phyloP scores from a whole-genome alignment of 768 basidiomycete species.

The Tulasnella calospora region DNA sequence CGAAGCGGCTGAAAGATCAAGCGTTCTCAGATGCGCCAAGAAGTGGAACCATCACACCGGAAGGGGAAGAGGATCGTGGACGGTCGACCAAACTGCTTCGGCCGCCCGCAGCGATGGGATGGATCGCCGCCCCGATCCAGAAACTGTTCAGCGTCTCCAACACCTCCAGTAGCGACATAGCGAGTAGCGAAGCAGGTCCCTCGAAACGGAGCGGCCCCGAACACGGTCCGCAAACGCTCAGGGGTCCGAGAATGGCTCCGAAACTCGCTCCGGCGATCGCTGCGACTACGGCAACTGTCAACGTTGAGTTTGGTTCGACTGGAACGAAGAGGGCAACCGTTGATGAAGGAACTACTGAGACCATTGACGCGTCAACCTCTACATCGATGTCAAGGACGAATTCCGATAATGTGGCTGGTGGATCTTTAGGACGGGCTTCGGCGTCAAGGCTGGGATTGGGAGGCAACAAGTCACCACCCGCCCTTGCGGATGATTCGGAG shows the following conservation, averaged over 20 bases:
- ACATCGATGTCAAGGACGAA: neutral
- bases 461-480: neutral
- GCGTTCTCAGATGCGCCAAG: slow-evolving; percentile 35
- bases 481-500: neutral
- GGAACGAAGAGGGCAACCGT: slow-evolving; percentile 47
- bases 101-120: slow-evolving; percentile 19
- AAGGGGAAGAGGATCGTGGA: slow-evolving; percentile 34
- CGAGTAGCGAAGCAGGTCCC: slow-evolving; percentile 10
- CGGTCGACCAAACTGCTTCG: neutral
- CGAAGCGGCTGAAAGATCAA: slow-evolving; percentile 63
- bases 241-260: slow-evolving; percentile 44
- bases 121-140: slow-evolving; percentile 34
- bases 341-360: neutral
- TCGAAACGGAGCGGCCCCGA: neutral
- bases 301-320: slow-evolving; percentile 80
- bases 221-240: slow-evolving; percentile 15
- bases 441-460: neutral
- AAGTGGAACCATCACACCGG: slow-evolving; percentile 6
- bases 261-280: slow-evolving; percentile 81
- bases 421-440: slow-evolving; percentile 13
- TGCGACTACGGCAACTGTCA: slow-evolving; percentile 87
- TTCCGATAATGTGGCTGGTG: neutral
- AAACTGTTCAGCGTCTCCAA: slow-evolving; percentile 31
- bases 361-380: neutral
- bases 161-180: neutral